Evolutionary conservation across 1,139 yeast species (phyloP), one percentile per base, ranked within the genome.

Genomic region (Yamadazyma friedrichii): DNA sequence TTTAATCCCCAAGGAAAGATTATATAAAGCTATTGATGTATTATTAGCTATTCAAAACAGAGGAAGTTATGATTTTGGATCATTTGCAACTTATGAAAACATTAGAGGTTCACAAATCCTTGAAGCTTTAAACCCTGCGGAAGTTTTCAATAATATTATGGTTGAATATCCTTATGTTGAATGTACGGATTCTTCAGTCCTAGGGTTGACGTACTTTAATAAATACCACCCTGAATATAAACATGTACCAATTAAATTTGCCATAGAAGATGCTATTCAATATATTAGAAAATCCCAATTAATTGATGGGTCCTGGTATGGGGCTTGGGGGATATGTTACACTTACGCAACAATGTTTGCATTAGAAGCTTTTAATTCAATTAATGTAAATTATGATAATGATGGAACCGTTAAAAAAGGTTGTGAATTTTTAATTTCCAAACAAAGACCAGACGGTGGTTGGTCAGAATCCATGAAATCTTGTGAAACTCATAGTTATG

Each of bases 301-400:
- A 35, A 56, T 59, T 0, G 96, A 93, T 59, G 99, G 99, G 0
- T 83, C 96, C 9, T 94, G 98, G 98, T 94, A 91, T 59, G 99
- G 99, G 1, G 83, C 91, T 33, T 94, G 99, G 99, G 99, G 98
- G 33, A 84, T 94, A 9, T 94, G 99, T 58, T 89, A 77, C 58
- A 88, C 97, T 0, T 94, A 94, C 63, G 98, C 98, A 0, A 86
- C 93, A 1, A 94, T 94, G 98, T 94, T 94, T 76, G 98, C 99
- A 0, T 65, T 93, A 26, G 99, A 94, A 54, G 98, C 98, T 0
- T 70, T 93, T 40, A 69, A 79, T 31, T 78, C 94, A 2, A 84
- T 84, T 20, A 88, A 84, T 1, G 74, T 75, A 45, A 67, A 61
- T 2, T 93, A 88, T 57, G 58, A 55, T 1, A 88, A 84, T 53